Evolutionary conservation across 1,139 yeast species (phyloP).

Genomic region (Suhomyces ambrosiae): DNA sequence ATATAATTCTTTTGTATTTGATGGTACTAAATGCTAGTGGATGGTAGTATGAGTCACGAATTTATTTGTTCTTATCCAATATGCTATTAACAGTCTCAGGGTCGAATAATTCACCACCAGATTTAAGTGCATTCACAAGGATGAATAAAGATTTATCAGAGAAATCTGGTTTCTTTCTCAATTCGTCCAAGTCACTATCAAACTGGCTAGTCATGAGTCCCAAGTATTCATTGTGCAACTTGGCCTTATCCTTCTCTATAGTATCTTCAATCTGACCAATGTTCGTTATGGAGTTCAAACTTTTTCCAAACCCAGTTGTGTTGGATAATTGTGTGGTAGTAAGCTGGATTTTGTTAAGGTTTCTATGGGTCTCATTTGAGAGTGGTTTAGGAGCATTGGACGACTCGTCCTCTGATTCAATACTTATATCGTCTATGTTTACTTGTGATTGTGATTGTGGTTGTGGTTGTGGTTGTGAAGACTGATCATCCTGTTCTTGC

Average conservation of each 20-base stretch:
- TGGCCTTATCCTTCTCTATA: constrained; percentile 35
- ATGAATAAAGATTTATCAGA: constrained; percentile 57
- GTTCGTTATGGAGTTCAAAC: constrained; percentile 19
- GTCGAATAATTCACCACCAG: constrained; percentile 68
- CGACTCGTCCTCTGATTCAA: constrained; percentile 43
- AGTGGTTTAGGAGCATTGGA: constrained; percentile 22
- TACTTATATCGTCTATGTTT: constrained; percentile 38
- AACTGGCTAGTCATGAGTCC: constrained; percentile 59
- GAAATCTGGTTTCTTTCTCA: constrained; percentile 69
- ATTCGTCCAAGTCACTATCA: constrained; percentile 62
- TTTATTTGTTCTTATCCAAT: constrained; percentile 17
- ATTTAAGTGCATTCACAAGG: constrained; percentile 66
- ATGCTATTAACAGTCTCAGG: constrained; percentile 55
- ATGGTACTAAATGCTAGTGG: too few species aligned
- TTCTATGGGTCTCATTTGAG: constrained; percentile 25
- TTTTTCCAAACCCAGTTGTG: constrained; percentile 20
- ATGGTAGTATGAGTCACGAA: too few species aligned
- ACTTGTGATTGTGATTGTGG: constrained; percentile 16
- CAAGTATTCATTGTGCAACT: constrained; percentile 55
- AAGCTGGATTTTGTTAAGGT: constrained; percentile 30
- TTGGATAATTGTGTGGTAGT: constrained; percentile 28
- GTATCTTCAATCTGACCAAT: constrained; percentile 26
- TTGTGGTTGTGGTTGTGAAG: constrained; percentile 2
- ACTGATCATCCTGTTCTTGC: constrained; percentile 11
- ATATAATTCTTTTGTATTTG: too few species aligned